Evolutionary conservation across 2,329 filamentous ascomycete genomes (phyloP).

Genomic region (Epichloe sp.): DNA sequence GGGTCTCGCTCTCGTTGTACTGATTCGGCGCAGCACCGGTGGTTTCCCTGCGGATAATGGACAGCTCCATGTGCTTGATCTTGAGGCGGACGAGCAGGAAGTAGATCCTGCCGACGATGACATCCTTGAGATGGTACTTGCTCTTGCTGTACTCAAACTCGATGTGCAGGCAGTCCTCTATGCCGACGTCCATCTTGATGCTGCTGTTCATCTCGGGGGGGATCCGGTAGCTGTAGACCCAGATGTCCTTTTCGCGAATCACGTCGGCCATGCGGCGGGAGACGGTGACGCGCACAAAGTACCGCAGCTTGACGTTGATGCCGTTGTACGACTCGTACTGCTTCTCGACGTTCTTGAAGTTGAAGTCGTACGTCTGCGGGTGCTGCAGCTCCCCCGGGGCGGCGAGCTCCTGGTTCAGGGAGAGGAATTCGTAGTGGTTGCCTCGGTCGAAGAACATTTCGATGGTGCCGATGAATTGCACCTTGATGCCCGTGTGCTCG

Average conservation of each 20-base stretch:
- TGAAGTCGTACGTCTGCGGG: slow-evolving; percentile 97
- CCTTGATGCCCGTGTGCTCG: slow-evolving; percentile 98
- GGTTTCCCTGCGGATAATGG: slow-evolving; percentile 95
- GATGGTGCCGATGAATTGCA: slow-evolving; percentile 98
- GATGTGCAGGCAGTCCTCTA: slow-evolving; percentile 97
- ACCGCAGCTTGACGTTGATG: slow-evolving; percentile 98
- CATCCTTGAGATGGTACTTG: slow-evolving; percentile 98
- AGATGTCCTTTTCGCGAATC: slow-evolving; percentile 96
- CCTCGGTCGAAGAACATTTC: slow-evolving; percentile 99
- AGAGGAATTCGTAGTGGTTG: slow-evolving; percentile 98
- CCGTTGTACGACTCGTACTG: slow-evolving; percentile 99
- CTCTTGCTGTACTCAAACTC: slow-evolving; percentile 99
- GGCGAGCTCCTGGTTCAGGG: slow-evolving; percentile 89
- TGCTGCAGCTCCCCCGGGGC: slow-evolving; percentile 98
- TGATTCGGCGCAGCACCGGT: slow-evolving; percentile 95
- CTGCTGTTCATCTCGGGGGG: slow-evolving; percentile 95
- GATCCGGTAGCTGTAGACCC: slow-evolving; percentile 98
- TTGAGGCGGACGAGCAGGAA: slow-evolving; percentile 93
- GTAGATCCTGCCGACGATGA: slow-evolving; percentile 97
- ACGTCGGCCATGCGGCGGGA: slow-evolving; percentile 96
- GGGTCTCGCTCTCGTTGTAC: slow-evolving; percentile 97
- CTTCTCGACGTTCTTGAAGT: slow-evolving; percentile 99
- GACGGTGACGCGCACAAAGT: slow-evolving; percentile 95
- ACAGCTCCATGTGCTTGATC: slow-evolving; percentile 99
- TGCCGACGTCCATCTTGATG: slow-evolving; percentile 99